These are phyloP conservation scores for Petunia secreta DNA, from an alignment of 257 asterid genomes.

Conservation along the genomic window DNA sequence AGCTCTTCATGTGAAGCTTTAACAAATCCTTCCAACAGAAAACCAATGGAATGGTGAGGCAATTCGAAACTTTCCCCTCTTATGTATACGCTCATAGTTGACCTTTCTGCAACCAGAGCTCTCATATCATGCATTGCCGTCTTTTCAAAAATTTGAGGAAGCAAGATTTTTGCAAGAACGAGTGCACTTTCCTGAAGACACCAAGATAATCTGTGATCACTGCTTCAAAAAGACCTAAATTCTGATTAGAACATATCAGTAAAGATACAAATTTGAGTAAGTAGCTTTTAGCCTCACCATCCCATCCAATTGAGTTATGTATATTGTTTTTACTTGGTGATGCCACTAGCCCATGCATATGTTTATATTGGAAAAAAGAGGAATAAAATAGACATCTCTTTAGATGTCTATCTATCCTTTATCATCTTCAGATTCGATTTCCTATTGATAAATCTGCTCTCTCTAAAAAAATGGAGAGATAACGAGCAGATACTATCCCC, in stretches of 20 bases:
- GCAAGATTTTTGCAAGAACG: conserved; percentile 73
- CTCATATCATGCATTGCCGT: conserved; percentile 82
- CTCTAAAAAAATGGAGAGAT: too few relatives aligned
- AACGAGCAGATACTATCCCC: too few relatives aligned
- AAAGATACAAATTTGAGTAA: neutral
- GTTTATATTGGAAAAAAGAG: too few relatives aligned
- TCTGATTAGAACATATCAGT: conserved; percentile 22
- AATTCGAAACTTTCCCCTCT: conserved; percentile 84
- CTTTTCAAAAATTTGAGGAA: conserved; percentile 79
- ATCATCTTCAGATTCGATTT: too few relatives aligned
- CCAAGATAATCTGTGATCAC: neutral
- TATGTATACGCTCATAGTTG: conserved; percentile 64
- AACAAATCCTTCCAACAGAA: conserved; percentile 85
- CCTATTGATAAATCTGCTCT: too few relatives aligned
- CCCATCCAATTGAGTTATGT: neutral
- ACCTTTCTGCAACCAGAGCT: conserved; percentile 70
- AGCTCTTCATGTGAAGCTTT: conserved; percentile 58
- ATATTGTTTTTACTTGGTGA: neutral
- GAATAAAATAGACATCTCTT: too few relatives aligned
- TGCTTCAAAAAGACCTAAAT: neutral
- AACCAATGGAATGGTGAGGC: conserved; percentile 73
- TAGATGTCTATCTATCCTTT: too few relatives aligned
- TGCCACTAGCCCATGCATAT: neutral
- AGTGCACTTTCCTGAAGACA: conserved; percentile 80
- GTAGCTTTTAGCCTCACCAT: conserved; percentile 4